phyloP scores from a whole-genome alignment of 2,329 filamentous ascomycete species.

The Ampelomyces quisqualis region DNA sequence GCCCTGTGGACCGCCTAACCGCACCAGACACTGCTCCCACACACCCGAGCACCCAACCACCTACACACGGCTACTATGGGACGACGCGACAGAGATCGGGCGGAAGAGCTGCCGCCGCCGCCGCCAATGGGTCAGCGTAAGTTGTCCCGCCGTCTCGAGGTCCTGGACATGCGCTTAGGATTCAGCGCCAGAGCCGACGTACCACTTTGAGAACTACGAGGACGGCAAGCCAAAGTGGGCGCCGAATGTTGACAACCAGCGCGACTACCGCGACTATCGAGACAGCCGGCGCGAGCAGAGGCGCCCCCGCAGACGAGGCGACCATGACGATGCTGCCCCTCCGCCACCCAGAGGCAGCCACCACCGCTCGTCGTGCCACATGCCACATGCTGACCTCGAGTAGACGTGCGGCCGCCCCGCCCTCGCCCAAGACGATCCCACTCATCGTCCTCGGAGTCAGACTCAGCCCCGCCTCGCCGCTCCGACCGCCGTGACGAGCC shows the following conservation, averaged over 20 bases:
- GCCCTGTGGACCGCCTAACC: not conserved
- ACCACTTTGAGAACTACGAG: constrained; percentile 32
- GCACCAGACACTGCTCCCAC: not conserved
- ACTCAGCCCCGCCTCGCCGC: constrained; percentile 24
- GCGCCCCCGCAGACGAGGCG: constrained; percentile 17
- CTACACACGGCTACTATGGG: constrained; percentile 12
- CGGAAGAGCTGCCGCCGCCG: constrained; percentile 18
- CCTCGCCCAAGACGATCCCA: constrained; percentile 21
- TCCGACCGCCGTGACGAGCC: constrained; percentile 21
- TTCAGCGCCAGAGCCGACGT: constrained; percentile 21
- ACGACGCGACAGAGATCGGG: constrained; percentile 17
- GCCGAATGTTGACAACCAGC: constrained; percentile 23
- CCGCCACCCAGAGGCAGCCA: constrained; percentile 9
- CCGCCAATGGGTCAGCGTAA: constrained; percentile 21
- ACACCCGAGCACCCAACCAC: no score
- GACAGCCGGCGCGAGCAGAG: constrained; percentile 24
- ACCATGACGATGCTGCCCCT: constrained; percentile 18
- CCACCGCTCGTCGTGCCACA: constrained; percentile 1
- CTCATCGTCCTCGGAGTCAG: constrained; percentile 21
- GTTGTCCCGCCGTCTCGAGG: not conserved
- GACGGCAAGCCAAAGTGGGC: constrained; percentile 32
- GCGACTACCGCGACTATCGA: constrained; percentile 24
- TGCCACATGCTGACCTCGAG: not conserved
- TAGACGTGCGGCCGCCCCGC: constrained; percentile 14
- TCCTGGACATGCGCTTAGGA: constrained; percentile 2